Evolutionary conservation across 1,284 basidiomycete species (phyloP), one percentile per base, ranked within the genome.

Genomic region (Hypsizygus ulmarius): DNA sequence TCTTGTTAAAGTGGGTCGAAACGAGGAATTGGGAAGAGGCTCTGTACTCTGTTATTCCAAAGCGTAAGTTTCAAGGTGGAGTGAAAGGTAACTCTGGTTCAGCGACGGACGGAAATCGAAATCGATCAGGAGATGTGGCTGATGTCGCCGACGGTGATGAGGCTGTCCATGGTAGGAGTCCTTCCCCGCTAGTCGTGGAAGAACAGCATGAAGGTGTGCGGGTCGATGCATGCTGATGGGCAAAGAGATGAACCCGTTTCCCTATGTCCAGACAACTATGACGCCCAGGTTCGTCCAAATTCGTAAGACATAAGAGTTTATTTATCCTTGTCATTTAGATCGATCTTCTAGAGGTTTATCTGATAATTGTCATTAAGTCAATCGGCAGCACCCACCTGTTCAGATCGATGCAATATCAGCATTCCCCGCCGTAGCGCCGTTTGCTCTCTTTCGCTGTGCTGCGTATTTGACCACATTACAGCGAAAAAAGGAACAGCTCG

Each of bases 1-100:
- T 99, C 57, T 75, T 99, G 49, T 67, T 94, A 7, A 84, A 87
- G 56, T 99, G 93, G 89, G 78, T 87, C n/a, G 84, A 88, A 57
- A 82, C 81, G 9, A 77, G 78, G 52, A 77, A 89, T 58, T 97
- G 93, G 93, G 82, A 87, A 60, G 68, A 82, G 45, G 90, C 93
- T 0, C 78, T 99, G 47, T 82, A 88, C 63, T 74, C 82, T 11
- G 90, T 95, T 39, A 89, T 98, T 53, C 95, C 95, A 0, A 86
- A 86, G 61, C 78, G 95, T 39, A 98, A 98, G 68, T 93, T 93
- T 60, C 72, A 82, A 43, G 68, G 71, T 39, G 63, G 64, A 35
- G 58, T 62, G 50, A 61, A 62, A 45, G 52, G 49, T 30, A 48
- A 33, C n/a, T 51, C 56, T 34, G 35, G 33, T 34, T 25, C 45